A percentile compares a stretch with the other conserved stretches of the same genome.
Conservation (phyloP, 2,329 filamentous ascomycete genomes). For the Claviceps cyperi region DNA sequence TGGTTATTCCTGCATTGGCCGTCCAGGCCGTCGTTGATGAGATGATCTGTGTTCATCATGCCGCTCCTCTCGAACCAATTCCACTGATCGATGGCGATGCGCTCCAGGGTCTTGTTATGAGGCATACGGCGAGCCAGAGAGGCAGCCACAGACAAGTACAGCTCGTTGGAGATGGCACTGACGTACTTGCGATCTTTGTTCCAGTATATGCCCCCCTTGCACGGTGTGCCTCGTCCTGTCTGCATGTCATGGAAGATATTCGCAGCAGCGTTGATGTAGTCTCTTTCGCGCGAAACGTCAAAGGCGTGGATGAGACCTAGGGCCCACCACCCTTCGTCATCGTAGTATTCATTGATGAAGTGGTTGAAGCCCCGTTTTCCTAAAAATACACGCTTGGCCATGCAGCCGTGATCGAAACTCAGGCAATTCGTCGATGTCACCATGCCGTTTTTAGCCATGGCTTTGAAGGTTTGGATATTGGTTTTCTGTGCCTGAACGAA, state of each 20-base stretch:
- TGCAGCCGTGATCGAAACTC: slow-evolving; percentile 13
- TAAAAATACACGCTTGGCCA: slow-evolving; percentile 21
- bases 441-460: slow-evolving; percentile 20
- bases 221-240: slow-evolving; percentile 29
- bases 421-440: slow-evolving; percentile 24
- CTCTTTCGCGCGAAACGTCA: slow-evolving; percentile 35
- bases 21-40: slow-evolving; percentile 40
- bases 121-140: slow-evolving; percentile 35
- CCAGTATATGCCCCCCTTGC: slow-evolving; percentile 43
- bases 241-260: slow-evolving; percentile 43
- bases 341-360: slow-evolving; percentile 40
- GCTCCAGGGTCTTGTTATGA: slow-evolving; percentile 25
- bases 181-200: slow-evolving; percentile 36
- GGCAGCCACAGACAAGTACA: slow-evolving; percentile 39
- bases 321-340: slow-evolving; percentile 52
- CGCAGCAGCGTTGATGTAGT: slow-evolving; percentile 39
- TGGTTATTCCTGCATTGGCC: slow-evolving; percentile 35
- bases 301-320: slow-evolving; percentile 42
- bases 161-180: slow-evolving; percentile 43
- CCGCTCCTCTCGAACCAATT: slow-evolving; percentile 36
- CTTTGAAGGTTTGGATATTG: slow-evolving; percentile 23
- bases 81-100: slow-evolving; percentile 37
- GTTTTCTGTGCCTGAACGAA: slow-evolving; percentile 29
- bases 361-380: slow-evolving; percentile 18
- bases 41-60: slow-evolving; percentile 34